Evolutionary conservation across 2,329 filamentous ascomycete species (phyloP).

Genomic region (Arachnomyces sp.): DNA sequence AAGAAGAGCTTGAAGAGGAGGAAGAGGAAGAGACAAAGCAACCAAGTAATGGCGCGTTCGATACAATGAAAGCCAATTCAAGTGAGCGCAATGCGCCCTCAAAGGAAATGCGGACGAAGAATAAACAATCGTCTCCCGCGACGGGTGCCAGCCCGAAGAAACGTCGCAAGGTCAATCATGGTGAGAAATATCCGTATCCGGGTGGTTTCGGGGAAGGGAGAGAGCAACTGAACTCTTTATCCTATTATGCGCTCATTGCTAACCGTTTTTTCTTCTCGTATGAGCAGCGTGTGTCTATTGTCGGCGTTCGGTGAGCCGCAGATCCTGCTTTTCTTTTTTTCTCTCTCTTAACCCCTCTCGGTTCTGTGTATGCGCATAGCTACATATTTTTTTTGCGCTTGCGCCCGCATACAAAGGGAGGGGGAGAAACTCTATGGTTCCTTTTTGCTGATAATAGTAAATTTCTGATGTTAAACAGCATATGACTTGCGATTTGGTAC

Average conservation of each 20-base stretch:
- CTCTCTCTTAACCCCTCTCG: constrained; percentile 21
- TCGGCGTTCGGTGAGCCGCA: constrained; percentile 73
- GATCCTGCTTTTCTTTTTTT: constrained; percentile 12
- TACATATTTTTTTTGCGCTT: constrained; percentile 9
- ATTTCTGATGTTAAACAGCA: constrained; percentile 53
- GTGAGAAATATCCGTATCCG: constrained; percentile 45
- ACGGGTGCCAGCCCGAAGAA: constrained; percentile 60
- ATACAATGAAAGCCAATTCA: constrained; percentile 15
- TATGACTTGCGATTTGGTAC: constrained; percentile 89
- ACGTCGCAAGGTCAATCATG: constrained; percentile 82
- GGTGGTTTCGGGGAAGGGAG: constrained; percentile 5
- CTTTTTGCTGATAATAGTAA: constrained; percentile 41
- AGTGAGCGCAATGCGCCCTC: constrained; percentile 16
- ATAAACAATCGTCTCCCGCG: constrained; percentile 19
- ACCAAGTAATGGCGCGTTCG: constrained; percentile 21
- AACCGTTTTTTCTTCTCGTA: constrained; percentile 29
- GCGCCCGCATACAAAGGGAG: no score
- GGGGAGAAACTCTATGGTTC: constrained; percentile 13
- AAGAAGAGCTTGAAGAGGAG: constrained; percentile 7
- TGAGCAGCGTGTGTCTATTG: constrained; percentile 77
- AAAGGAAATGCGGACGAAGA: constrained; percentile 26
- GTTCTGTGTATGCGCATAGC: constrained; percentile 16
- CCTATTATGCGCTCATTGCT: constrained; percentile 16
- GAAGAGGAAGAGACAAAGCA: constrained; percentile 10
- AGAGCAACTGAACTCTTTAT: constrained; percentile 17